A percentile compares a stretch with the other conserved stretches of the same genome.
Evolutionary conservation across 441 rosid genomes (phyloP).

Genomic region (Gossypium aridum): DNA sequence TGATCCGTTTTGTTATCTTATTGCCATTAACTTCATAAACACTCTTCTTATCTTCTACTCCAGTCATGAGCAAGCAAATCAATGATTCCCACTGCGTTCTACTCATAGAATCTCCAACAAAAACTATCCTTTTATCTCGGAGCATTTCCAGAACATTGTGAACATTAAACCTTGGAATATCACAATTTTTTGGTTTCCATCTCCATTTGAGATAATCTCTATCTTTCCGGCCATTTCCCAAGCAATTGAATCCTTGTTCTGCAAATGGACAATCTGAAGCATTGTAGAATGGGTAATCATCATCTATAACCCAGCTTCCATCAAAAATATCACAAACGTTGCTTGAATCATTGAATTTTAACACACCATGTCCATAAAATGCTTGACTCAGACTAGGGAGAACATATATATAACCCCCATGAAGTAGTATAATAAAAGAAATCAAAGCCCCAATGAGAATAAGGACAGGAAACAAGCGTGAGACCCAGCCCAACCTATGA

Average conservation of each 20-base stretch:
- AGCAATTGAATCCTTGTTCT: constrained; percentile 56
- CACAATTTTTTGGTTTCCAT: constrained; percentile 44
- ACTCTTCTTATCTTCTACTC: constrained; percentile 52
- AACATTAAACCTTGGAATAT: constrained; percentile 43
- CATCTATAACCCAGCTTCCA: constrained; percentile 54
- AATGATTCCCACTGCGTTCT: constrained; percentile 68
- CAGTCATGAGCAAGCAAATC: constrained; percentile 64
- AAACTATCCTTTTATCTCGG: constrained; percentile 53
- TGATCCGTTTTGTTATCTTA: constrained; percentile 46
- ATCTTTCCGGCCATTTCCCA: constrained; percentile 63
- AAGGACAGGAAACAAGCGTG: constrained; percentile 41
- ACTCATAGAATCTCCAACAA: constrained; percentile 67
- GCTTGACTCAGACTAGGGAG: constrained; percentile 52
- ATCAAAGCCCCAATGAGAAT: constrained; percentile 41
- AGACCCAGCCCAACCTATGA: constrained; percentile 30
- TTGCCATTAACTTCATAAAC: constrained; percentile 54
- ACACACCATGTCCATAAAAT: constrained; percentile 31
- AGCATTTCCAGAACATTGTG: constrained; percentile 39
- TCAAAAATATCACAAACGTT: constrained; percentile 36
- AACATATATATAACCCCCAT: constrained; percentile 52
- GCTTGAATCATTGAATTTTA: constrained; percentile 29
- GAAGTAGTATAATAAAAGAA: constrained; percentile 39
- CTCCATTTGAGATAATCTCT: constrained; percentile 22
- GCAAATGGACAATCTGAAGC: constrained; percentile 56
- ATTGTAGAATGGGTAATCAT: constrained; percentile 53